Percentiles rank a stretch among this genome's conserved stretches.
Conservation (phyloP, 2,329 filamentous ascomycete genomes). For the Penicillium sp. region DNA sequence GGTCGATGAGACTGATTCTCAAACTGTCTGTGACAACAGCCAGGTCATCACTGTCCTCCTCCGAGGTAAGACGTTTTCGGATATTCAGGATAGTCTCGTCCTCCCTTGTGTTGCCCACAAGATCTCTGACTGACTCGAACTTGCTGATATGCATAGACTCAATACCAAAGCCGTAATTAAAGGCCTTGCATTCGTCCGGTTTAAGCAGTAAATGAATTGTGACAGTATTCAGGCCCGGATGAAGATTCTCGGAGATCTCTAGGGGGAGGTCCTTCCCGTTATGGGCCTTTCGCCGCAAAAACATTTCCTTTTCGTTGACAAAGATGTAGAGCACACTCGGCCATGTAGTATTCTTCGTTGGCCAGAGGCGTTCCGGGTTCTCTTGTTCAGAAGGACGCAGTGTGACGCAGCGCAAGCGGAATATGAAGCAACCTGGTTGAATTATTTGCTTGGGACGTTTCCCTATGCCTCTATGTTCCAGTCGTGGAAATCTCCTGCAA, state of each 20-base stretch:
- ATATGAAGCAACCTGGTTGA: constrained; percentile 56
- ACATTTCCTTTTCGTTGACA: constrained; percentile 62
- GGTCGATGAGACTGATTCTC: constrained; percentile 64
- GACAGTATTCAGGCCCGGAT: constrained; percentile 61
- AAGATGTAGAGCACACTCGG: constrained; percentile 66
- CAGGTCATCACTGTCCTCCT: constrained; percentile 58
- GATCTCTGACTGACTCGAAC: constrained; percentile 38
- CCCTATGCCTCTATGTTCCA: constrained; percentile 13
- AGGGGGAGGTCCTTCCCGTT: constrained; percentile 73
- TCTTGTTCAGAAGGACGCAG: constrained; percentile 30
- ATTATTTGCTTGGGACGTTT: constrained; percentile 33
- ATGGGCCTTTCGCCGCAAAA: constrained; percentile 65
- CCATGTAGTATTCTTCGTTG: constrained; percentile 65
- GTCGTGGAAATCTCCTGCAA: constrained; percentile 34
- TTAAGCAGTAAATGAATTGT: constrained; percentile 50
- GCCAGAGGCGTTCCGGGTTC: constrained; percentile 57
- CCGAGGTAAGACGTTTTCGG: constrained; percentile 47
- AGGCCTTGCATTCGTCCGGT: constrained; percentile 32
- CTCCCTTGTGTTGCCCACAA: constrained; percentile 44
- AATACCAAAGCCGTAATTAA: constrained; percentile 62
- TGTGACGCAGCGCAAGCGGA: constrained; percentile 67
- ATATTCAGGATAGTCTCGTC: constrained; percentile 59
- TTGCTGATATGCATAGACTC: constrained; percentile 63
- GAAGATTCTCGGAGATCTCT: constrained; percentile 65
- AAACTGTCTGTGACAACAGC: constrained; percentile 58